Percentiles rank a stretch among this genome's conserved stretches.
Conservation (phyloP, 345 rosid genomes). For the Eucalyptus pauciflora region DNA sequence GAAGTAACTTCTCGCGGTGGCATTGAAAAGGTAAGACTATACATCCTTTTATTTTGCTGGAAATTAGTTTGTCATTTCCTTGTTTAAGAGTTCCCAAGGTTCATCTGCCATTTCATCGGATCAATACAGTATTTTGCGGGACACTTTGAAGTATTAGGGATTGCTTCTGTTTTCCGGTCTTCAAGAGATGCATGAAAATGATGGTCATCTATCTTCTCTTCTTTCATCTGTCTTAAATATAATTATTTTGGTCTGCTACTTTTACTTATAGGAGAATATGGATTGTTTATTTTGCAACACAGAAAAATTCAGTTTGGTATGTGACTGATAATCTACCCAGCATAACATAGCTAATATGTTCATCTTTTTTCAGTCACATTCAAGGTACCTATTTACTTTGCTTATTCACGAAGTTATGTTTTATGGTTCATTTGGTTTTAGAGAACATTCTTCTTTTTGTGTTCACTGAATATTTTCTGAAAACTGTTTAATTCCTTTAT, state of each 20-base stretch:
- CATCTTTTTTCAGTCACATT: not conserved
- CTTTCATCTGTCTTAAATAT: not conserved
- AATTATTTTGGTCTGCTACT: not conserved
- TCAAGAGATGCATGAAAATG: not conserved
- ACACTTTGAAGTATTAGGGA: not conserved
- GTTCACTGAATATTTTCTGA: not conserved
- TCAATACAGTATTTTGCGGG: not conserved
- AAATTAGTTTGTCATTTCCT: not conserved
- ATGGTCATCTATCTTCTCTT: not conserved
- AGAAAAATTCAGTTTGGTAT: not conserved
- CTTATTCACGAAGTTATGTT: not conserved
- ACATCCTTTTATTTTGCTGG: not conserved
- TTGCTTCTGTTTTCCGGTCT: not conserved
- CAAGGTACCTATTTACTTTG: not conserved
- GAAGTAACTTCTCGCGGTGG: conserved; percentile 99
- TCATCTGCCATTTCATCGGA: not conserved
- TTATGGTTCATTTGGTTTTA: not conserved
- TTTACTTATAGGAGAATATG: not conserved
- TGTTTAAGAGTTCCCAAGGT: not conserved
- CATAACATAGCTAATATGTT: not conserved
- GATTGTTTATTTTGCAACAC: not conserved
- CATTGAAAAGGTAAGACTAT: conserved; percentile 58
- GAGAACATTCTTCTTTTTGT: not conserved
- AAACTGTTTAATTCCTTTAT: not conserved
- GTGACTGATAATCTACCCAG: not conserved